These are phyloP conservation scores for Adansonia digitata DNA, from an alignment of 345 rosid species.

Conservation along the genomic window DNA sequence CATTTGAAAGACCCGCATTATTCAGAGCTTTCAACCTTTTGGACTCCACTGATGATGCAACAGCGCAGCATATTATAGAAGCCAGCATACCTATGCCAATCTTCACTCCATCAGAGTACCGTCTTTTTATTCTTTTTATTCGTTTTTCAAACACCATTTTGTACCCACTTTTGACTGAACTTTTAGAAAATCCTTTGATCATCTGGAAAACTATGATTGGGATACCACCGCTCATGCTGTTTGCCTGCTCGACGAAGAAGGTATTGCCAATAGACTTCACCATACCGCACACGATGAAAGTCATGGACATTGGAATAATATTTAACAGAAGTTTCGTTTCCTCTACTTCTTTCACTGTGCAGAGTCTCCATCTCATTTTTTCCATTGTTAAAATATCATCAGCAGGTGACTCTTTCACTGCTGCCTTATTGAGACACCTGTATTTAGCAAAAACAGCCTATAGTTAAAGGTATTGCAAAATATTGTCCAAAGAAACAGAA, in stretches of 20 bases:
- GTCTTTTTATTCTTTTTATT: not conserved
- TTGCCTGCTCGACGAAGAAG: conserved; percentile 3
- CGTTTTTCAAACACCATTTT: not conserved
- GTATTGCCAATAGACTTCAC: not conserved
- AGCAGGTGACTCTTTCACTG: not conserved
- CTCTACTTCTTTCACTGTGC: not conserved
- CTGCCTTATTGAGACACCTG: not conserved
- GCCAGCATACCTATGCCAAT: conserved; percentile 1
- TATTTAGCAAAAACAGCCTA: not conserved
- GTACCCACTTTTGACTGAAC: not conserved
- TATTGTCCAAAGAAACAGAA: not conserved
- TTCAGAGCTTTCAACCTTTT: not conserved
- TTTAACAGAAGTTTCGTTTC: not conserved
- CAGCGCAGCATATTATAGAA: not conserved
- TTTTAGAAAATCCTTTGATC: not conserved
- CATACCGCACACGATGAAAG: not conserved
- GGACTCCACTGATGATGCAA: not conserved
- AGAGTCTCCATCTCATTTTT: not conserved
- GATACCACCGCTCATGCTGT: not conserved
- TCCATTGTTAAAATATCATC: not conserved
- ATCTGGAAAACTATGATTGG: not conserved
- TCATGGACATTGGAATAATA: not conserved
- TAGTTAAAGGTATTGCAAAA: too few species aligned
- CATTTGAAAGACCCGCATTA: not conserved
- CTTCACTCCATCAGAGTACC: not conserved